A percentile compares a stretch with the other conserved stretches of the same genome.
phyloP scores from a whole-genome alignment of 306 rosid genomes.

The Gynostemma pentaphyllum region DNA sequence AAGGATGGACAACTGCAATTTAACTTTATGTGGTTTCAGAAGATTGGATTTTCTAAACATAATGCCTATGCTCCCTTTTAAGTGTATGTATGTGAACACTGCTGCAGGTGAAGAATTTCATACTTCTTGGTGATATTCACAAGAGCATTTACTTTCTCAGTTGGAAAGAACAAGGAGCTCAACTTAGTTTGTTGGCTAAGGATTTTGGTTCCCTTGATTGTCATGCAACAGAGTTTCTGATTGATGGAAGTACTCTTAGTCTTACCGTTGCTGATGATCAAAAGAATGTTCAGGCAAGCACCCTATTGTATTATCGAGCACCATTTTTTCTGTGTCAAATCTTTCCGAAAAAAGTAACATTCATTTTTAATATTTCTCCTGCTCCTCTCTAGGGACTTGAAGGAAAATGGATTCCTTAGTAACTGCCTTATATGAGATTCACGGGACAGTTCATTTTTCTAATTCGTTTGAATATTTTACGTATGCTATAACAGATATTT shows the following conservation, averaged over 20 bases:
- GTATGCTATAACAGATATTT: slow-evolving; percentile 49
- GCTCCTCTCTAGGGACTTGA: background rate
- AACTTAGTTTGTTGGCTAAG: slow-evolving; percentile 88
- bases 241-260: slow-evolving; percentile 93
- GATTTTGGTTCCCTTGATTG: slow-evolving; percentile 90
- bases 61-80: background rate
- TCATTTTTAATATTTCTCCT: background rate
- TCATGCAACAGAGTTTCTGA: slow-evolving; percentile 84
- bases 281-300: slow-evolving; percentile 40
- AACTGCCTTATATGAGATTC: background rate
- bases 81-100: slow-evolving; percentile 14
- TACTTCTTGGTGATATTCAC: slow-evolving; percentile 83
- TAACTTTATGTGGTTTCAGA: background rate
- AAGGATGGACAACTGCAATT: background rate
- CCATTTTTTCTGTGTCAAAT: background rate
- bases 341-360: background rate
- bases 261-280: slow-evolving; percentile 81
- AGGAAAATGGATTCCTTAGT: too few relatives aligned
- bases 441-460: background rate
- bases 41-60: background rate
- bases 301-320: background rate
- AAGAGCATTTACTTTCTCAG: slow-evolving; percentile 91
- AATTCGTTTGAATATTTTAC: background rate
- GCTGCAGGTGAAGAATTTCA: slow-evolving; percentile 83
- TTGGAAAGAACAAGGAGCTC: slow-evolving; percentile 98